Evolutionary conservation across 1,284 basidiomycete genomes (phyloP), one percentile per base, ranked within the genome.

Genomic region (Trichosporon sp.): DNA sequence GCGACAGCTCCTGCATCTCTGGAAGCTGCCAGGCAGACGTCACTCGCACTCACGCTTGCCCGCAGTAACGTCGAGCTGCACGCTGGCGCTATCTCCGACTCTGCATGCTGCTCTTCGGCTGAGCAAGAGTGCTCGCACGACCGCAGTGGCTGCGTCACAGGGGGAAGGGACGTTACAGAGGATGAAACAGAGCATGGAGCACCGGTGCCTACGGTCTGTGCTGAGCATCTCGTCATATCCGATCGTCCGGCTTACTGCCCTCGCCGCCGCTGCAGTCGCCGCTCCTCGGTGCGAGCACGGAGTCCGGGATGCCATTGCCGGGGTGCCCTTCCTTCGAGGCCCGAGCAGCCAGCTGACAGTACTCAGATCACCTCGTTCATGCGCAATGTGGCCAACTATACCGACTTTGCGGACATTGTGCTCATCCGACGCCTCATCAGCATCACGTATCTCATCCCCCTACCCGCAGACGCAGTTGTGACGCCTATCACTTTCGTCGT

Each of bases 401-500:
- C 91, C 10, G 86, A 89, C 59, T 84, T 99, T 37, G 88, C 92
- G 3, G 91, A 95, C 70, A 88, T 99, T 62, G 89, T 90, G 40
- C 88, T 87, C 56, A 85, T 94, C 54, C 87, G 95, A 23, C 85
- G 87, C 78, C 82, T 92, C 64, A 90, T 96, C 84, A 86, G 89
- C 65, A 81, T 97, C 37, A 87, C 87, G 32, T 88, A 90, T 19
- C 85, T 95, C 60, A 86, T 92, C 4, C 95, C 95, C 1, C 84
- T 95, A 0, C 93, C 96, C 2, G 90, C 91, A 9, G 94, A 97
- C 78, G 95, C 95, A 3, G 84, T 98, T 56, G 90, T 97, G 56
- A 98, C 95, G 1, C 95, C 95, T 5, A 91, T 99, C 58, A 93
- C 92, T 0, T 99, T 97, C 78, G 85, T 84, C 46, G 93, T 98